Evolutionary conservation across 2,329 filamentous ascomycete species (phyloP).

Genomic region (Penicillium capsulatum): DNA sequence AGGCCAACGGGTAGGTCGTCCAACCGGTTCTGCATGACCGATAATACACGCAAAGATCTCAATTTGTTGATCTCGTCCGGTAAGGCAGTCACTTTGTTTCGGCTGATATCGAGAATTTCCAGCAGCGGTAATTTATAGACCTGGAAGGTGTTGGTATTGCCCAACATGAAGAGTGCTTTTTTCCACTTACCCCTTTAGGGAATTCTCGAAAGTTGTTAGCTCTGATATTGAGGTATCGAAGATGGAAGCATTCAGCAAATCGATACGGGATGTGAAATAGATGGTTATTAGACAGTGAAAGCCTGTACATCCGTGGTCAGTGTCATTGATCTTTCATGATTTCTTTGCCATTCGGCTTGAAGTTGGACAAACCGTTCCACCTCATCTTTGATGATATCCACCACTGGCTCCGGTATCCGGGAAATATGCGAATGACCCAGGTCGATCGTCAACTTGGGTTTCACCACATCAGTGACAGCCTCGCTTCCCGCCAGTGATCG

Average conservation of each 20-base stretch:
- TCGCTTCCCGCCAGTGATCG: slow-evolving; percentile 46
- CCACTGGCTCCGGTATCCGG: slow-evolving; percentile 47
- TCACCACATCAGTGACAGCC: slow-evolving; percentile 44
- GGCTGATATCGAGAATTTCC: slow-evolving; percentile 87
- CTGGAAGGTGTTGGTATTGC: slow-evolving; percentile 45
- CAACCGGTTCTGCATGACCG: slow-evolving; percentile 81
- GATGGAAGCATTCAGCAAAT: slow-evolving; percentile 47
- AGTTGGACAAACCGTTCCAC: slow-evolving; percentile 48
- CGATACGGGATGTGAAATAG: slow-evolving; percentile 48
- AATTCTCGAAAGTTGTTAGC: slow-evolving; percentile 56
- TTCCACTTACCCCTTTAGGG: slow-evolving; percentile 55
- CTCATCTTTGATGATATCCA: slow-evolving; percentile 51
- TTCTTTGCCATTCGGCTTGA: no score
- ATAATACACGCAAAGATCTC: slow-evolving; percentile 81
- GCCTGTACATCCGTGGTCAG: slow-evolving; percentile 19
- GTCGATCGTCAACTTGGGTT: slow-evolving; percentile 50
- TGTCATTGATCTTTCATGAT: no score
- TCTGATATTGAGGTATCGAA: slow-evolving; percentile 50
- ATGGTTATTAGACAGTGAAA: slow-evolving; percentile 51
- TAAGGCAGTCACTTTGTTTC: slow-evolving; percentile 75
- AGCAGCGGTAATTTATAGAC: slow-evolving; percentile 80
- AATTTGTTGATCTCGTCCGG: slow-evolving; percentile 76
- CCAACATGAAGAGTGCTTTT: neutral
- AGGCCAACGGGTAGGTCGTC: slow-evolving; percentile 77
- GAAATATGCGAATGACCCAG: slow-evolving; percentile 49